Conservation (phyloP, 78 protist species). For the Dictyostelium firmibasis region DNA sequence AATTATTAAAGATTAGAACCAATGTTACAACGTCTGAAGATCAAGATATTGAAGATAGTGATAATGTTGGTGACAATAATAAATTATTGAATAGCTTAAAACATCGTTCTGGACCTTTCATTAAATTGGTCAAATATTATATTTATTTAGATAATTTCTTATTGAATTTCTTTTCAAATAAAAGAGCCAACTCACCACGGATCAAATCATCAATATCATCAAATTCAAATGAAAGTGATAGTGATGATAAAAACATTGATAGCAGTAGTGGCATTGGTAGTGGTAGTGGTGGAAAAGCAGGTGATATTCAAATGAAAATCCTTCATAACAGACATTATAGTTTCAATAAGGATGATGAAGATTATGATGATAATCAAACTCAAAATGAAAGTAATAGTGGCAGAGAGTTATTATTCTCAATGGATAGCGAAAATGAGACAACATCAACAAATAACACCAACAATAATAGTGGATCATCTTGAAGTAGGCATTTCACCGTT, state of each 20-base stretch:
- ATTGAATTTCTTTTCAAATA: background rate
- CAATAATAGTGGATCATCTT: too few species aligned
- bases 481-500: too few species aligned
- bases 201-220: background rate
- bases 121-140: background rate
- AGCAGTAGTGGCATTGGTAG: background rate
- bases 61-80: background rate
- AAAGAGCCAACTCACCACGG: background rate
- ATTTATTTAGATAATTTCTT: background rate
- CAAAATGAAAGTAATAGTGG: background rate
- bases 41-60: background rate
- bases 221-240: background rate
- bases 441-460: background rate
- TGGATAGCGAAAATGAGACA: background rate
- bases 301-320: background rate
- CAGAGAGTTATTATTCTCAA: background rate
- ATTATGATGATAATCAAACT: background rate
- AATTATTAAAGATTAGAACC: constrained; percentile 19
- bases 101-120: background rate
- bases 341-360: background rate
- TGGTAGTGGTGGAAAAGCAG: background rate
- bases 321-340: background rate
- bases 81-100: background rate
- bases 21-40: background rate
- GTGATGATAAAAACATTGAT: background rate